Percentiles rank a stretch among this genome's conserved stretches.
Conservation (phyloP, 768 basidiomycete genomes). For the Leccinellum albellum region DNA sequence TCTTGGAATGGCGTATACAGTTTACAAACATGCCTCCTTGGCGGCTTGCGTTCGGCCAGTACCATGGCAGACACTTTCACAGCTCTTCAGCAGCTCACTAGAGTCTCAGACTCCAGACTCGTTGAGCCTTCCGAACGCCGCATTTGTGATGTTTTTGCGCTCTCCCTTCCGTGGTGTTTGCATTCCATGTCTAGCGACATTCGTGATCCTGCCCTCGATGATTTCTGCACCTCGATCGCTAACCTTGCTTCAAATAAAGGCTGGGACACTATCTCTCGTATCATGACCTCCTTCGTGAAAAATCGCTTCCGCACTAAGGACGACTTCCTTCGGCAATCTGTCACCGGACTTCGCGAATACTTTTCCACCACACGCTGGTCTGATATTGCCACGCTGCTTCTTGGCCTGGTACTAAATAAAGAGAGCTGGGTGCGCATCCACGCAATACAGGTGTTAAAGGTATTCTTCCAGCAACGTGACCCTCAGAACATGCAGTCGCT, state of each 20-base stretch:
- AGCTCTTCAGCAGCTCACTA: conserved; percentile 60
- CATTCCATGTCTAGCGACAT: conserved; percentile 68
- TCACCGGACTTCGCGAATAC: conserved; percentile 80
- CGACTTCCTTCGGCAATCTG: conserved; percentile 89
- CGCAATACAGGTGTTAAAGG: conserved; percentile 83
- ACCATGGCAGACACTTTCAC: conserved; percentile 66
- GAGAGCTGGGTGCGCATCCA: conserved; percentile 80
- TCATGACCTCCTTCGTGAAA: conserved; percentile 88
- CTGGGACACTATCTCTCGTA: conserved; percentile 74
- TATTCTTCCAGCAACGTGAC: conserved; percentile 83
- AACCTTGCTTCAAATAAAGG: conserved; percentile 68
- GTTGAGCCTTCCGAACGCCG: conserved; percentile 71
- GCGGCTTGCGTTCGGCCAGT: conserved; percentile 74
- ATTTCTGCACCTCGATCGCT: conserved; percentile 72
- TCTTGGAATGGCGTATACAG: conserved; percentile 66
- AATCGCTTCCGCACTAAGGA: conserved; percentile 86
- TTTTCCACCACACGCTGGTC: conserved; percentile 74
- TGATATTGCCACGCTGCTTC: conserved; percentile 78
- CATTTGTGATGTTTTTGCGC: conserved; percentile 77
- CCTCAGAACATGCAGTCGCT: conserved; percentile 66
- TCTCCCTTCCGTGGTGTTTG: conserved; percentile 85
- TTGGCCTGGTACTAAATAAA: conserved; percentile 80
- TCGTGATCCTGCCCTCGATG: conserved; percentile 55
- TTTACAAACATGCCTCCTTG: conserved; percentile 68
- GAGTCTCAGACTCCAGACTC: conserved; percentile 56